Evolutionary conservation across 805 yeast species (phyloP), one percentile per base, ranked within the genome.

Genomic region (Suhomyces faveliae): DNA sequence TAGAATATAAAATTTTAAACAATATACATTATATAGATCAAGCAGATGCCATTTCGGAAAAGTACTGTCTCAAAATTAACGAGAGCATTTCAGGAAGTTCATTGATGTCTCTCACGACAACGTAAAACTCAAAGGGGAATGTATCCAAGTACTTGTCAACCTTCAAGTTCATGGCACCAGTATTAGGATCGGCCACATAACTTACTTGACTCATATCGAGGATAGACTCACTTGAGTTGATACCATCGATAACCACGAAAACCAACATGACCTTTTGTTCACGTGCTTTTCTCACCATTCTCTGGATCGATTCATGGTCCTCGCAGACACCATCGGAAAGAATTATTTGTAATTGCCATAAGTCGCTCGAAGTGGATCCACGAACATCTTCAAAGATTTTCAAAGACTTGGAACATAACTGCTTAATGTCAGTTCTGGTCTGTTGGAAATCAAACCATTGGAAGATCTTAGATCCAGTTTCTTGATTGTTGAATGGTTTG

Each of bases 301-400:
- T 77, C 54, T 87, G 83, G 43, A 94, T 74, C 0, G 86, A 81
- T 24, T 78, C 90, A 64, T 94, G 99, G 64, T 91, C 95, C 66
- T 94, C 99, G 63, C 97, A 90, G 42, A 94, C 89, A 68, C 99
- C 99, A 71, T 94, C 99, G 1, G 97, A 89, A 25, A 94, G 77
- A 50, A 94, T 86, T 48, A 94, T 89, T 64, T 95, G 89, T 54
- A 94, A 75, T 68, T 89, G 96, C 97, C 98, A 94, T 62, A 89
- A 76, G 51, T 89, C 96, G 35, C 72, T 60, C 54, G 66, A 69
- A 10, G 73, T 67, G 0, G 73, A 61, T 3, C 73, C 62, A 40
- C 76, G 61, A 3, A 86, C 81, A 50, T 81, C 81, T 43, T 78
- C 81, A 65, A 94, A 92, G 30, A 89, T 78, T 45, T 78, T 76